Base-by-base conservation (phyloP, 371 early-diverging fungal genomes). In the Mucor irregularis region DNA sequence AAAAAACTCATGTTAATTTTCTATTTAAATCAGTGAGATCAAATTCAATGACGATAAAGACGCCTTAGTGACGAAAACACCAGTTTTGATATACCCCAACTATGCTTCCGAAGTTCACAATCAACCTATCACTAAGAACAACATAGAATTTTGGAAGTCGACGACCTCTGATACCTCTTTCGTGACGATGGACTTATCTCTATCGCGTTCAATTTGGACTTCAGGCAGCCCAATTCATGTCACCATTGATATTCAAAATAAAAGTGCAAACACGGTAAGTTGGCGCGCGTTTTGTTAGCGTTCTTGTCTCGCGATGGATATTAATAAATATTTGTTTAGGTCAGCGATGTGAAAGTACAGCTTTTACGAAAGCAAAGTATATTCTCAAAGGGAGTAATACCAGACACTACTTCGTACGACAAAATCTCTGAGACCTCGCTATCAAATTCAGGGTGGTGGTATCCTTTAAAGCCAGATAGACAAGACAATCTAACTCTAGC, bases 151-250 rank as follows among this genome's bases (percentile, higher is more conserved):
- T 13, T 38, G 45, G 46, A 54, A 46, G 38, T 28, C 67, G 25
- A 14, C 38, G 35, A 17, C 42, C 48, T n/a, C n/a, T n/a, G n/a
- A n/a, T n/a, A n/a, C n/a, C n/a, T 34, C 35, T 10, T 34, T n/a
- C 17, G 62, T 73, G 5, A 30, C 33, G 11, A 17, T 71, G 7
- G 58, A 57, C 7, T 19, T 64, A 6, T 45, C 49, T 5, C 24
- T 74, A 16, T 49, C 64, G 1, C 61, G 66, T 2, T 42, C 58
- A 9, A 38, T 74, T 2, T 74, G 75, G 75, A 57, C 69, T n/a
- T 44, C 75, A 2, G 71, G 68, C 1, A 31, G 69, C 5, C 62
- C 66, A 3, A 66, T 74, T 29, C 69, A 71, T 50, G 39, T 64
- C 3, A 28, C 38, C 1, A 35, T 73, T n/a, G 57, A 62, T 16